A percentile compares a stretch with the other conserved stretches of the same genome.
These are phyloP conservation scores for Adansonia rubrostipa DNA, from an alignment of 441 rosid genomes.

Conservation along the genomic window DNA sequence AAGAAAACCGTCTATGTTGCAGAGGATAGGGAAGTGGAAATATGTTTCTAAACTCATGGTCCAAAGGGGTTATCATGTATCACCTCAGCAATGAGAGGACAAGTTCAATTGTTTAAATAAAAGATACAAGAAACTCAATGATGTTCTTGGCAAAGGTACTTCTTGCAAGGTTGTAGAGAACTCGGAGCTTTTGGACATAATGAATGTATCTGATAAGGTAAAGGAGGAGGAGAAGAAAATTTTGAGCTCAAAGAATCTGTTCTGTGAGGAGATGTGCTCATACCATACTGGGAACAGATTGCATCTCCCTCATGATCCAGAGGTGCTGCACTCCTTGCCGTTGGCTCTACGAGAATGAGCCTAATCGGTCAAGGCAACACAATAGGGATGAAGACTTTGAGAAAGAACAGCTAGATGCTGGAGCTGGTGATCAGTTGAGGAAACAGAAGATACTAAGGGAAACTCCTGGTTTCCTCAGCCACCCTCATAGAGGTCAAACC, in stretches of 20 bases:
- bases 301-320: slow-evolving; percentile 34
- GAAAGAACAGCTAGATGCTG: slow-evolving; percentile 22
- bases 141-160: slow-evolving; percentile 41
- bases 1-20: slow-evolving; percentile 20
- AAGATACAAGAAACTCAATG: slow-evolving; percentile 40
- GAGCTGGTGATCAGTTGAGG: slow-evolving; percentile 9
- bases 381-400: slow-evolving; percentile 21
- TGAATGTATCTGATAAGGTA: slow-evolving; percentile 28
- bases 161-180: slow-evolving; percentile 39
- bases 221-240: slow-evolving; percentile 43
- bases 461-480: neutral
- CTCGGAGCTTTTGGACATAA: slow-evolving; percentile 32
- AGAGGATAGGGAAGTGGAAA: slow-evolving; percentile 42
- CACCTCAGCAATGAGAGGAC: slow-evolving; percentile 47
- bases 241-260: slow-evolving; percentile 41
- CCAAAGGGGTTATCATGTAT: slow-evolving; percentile 38
- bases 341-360: slow-evolving; percentile 20
- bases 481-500: slow-evolving; percentile 15
- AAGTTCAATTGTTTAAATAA: slow-evolving; percentile 41
- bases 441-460: slow-evolving; percentile 12
- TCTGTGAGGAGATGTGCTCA: slow-evolving; percentile 42
- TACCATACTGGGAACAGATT: slow-evolving; percentile 39
- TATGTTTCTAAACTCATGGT: slow-evolving; percentile 37
- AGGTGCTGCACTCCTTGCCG: slow-evolving; percentile 32
- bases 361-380: slow-evolving; percentile 3